phyloP scores from a whole-genome alignment of 495 filamentous ascomycete species.

The Terfezia claveryi region DNA sequence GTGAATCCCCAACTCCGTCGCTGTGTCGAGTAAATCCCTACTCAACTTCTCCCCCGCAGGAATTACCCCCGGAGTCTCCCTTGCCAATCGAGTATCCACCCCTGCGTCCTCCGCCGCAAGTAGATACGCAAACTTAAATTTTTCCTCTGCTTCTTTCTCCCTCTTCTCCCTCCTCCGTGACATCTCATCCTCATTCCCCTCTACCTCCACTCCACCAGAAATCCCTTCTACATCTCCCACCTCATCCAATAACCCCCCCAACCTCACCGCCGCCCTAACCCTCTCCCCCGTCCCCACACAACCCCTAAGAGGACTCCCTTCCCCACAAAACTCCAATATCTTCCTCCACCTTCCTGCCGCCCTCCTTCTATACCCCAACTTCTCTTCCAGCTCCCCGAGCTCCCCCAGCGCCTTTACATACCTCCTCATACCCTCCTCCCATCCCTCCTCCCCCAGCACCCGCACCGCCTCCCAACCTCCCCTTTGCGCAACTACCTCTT shows the following conservation, averaged over 20 bases:
- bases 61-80: background rate
- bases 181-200: background rate
- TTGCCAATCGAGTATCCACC: constrained; percentile 23
- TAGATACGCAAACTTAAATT: background rate
- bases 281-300: background rate
- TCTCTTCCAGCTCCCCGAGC: background rate
- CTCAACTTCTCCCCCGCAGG: background rate
- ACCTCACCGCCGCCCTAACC: background rate
- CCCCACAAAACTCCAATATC: constrained; percentile 3
- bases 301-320: background rate
- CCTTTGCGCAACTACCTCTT: background rate
- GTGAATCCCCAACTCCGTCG: constrained; percentile 57
- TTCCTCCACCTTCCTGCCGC: background rate
- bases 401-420: constrained; percentile 4
- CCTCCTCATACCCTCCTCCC: background rate
- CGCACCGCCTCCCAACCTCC: background rate
- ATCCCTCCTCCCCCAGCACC: background rate
- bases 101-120: constrained; percentile 18
- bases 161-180: background rate
- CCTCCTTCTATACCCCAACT: background rate
- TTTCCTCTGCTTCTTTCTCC: background rate
- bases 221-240: background rate
- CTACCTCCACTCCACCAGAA: background rate
- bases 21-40: constrained; percentile 33
- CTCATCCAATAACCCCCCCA: constrained; percentile 5